Base-by-base conservation (phyloP, 805 yeast genomes). In the Candida boleticola region DNA sequence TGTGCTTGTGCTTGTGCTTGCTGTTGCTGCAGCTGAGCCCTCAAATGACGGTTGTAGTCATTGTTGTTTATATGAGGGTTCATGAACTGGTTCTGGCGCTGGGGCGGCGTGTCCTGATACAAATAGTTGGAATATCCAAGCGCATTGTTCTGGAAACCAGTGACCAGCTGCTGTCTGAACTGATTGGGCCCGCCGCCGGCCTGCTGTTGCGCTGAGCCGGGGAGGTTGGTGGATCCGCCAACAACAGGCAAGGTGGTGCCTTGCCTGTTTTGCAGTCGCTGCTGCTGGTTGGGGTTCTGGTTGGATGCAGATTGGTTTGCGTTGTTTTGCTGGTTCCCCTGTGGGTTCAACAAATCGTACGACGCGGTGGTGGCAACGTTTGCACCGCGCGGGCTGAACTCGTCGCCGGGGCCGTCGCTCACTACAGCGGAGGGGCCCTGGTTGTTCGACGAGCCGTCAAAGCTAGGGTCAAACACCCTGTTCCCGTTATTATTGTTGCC, bases 1-100 rank as follows among this genome's bases (percentile, higher is more conserved):
- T 44, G 50, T 10, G 40, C 47, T 36, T 48, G 52, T n/a, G n/a
- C n/a, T n/a, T n/a, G n/a, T 7, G 44, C 42, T 27, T 47, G 41
- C 20, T 46, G 48, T 21, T 42, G 44, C 19, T 40, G 37, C 32
- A 32, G 43, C 20, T 39, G 41, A 10, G 53, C 54, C 34, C 61
- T 46, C 30, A 57, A 49, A 30, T 52, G 63, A 16, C 54, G 58
- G 29, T 54, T 56, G 23, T 57, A 56, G 20, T 49, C 55, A 35
- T 34, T 31, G 18, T 34, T 14, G 22, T 13, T 16, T 20, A 31
- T 31, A 13, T 14, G 16, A 18, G n/a, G 32, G 31, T 19, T 21
- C 16, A 42, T 17, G 19, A 34, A 45, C 22, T 37, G 40, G 13
- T 26, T 27, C 27, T 37, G 48, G 18, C 41, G 45, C 11, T 23